Evolutionary conservation across 2,329 filamentous ascomycete species (phyloP).

Genomic region (Massarina eburnea): DNA sequence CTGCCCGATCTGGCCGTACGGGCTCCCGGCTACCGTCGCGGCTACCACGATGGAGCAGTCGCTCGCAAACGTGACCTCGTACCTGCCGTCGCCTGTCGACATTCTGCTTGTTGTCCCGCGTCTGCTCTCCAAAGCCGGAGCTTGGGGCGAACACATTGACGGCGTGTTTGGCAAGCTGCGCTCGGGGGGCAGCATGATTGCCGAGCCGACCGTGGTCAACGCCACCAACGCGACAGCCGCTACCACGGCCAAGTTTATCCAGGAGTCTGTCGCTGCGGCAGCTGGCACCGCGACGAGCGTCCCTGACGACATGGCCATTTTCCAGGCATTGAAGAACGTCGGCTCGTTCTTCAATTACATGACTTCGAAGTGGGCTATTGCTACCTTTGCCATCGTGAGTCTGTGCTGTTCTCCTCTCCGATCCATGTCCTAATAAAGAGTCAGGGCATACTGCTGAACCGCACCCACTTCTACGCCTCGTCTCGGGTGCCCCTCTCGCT

Average conservation of each 20-base stretch:
- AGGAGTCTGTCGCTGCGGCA: conserved; percentile 48
- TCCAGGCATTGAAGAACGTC: conserved; percentile 65
- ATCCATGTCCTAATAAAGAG: not conserved
- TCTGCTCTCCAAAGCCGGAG: conserved; percentile 68
- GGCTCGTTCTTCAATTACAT: conserved; percentile 84
- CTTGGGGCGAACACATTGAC: conserved; percentile 64
- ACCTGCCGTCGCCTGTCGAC: conserved; percentile 64
- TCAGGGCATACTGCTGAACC: conserved; percentile 80
- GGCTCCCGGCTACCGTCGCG: not conserved
- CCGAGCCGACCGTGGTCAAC: conserved; percentile 59
- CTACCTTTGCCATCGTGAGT: conserved; percentile 74
- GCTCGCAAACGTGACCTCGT: conserved; percentile 39
- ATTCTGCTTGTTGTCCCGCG: conserved; percentile 70
- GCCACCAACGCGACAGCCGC: conserved; percentile 43
- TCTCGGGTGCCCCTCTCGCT: conserved; percentile 79
- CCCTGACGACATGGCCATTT: conserved; percentile 45
- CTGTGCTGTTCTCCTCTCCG: not conserved
- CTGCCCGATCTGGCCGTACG: too few relatives aligned
- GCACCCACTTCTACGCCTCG: conserved; percentile 90
- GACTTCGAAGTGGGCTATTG: conserved; percentile 72
- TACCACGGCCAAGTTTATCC: conserved; percentile 44
- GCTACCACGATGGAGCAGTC: not conserved
- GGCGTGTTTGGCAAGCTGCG: conserved; percentile 51
- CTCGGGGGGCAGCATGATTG: conserved; percentile 61
- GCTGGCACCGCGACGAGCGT: conserved; percentile 35